phyloP scores from a whole-genome alignment of 345 rosid species.

The Citrus mangshanensis region DNA sequence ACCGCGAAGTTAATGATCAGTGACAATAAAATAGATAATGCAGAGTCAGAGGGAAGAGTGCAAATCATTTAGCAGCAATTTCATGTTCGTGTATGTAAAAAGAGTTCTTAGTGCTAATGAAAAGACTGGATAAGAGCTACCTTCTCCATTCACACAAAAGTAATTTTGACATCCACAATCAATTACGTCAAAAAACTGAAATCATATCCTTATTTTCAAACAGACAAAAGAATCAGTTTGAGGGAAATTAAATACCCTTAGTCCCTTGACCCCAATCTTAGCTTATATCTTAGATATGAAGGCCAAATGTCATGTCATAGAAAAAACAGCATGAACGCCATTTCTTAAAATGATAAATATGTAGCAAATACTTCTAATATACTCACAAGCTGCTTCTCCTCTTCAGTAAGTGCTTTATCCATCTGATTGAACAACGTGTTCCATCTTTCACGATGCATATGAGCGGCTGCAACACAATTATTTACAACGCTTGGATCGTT shows the following conservation, averaged over 20 bases:
- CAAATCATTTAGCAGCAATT: background rate
- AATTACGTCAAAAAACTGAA: background rate
- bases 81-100: background rate
- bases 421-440: conserved; percentile 67
- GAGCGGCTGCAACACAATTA: conserved; percentile 30
- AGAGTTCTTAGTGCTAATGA: background rate
- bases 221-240: background rate
- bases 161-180: background rate
- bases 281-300: background rate
- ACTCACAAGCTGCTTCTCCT: conserved; percentile 84
- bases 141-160: background rate
- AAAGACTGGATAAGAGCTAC: background rate
- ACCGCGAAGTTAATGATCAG: background rate
- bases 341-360: background rate
- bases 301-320: background rate
- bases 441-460: conserved; percentile 68
- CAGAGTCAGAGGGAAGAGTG: background rate
- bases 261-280: background rate
- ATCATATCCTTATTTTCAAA: background rate
- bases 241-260: background rate
- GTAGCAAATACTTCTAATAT: background rate
- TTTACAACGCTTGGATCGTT: conserved; percentile 20
- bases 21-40: background rate
- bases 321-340: background rate
- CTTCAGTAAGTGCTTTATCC: conserved; percentile 70